Evolutionary conservation across 345 rosid genomes (phyloP).

Genomic region (Psidium friedrichsthalianum): DNA sequence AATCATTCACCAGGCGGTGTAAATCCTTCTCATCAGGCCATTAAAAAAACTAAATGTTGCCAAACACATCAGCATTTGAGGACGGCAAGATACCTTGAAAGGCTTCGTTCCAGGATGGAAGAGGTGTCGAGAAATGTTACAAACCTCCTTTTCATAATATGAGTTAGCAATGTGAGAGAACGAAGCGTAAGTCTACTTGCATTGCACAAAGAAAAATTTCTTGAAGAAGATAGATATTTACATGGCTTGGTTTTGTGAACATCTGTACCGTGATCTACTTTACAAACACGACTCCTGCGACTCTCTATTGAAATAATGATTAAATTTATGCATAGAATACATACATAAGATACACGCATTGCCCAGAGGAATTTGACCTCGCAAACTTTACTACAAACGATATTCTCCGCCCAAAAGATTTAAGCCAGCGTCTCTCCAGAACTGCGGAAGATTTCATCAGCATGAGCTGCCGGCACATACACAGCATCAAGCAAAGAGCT

Average conservation of each 20-base stretch:
- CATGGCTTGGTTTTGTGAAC: not conserved
- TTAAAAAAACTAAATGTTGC: not conserved
- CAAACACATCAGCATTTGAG: not conserved
- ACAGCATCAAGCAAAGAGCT: constrained; percentile 59
- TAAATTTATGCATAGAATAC: not conserved
- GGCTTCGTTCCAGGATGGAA: no score
- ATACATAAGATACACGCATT: not conserved
- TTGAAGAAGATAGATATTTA: not conserved
- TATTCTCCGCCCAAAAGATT: not conserved
- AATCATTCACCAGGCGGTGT: not conserved
- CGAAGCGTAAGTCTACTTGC: not conserved
- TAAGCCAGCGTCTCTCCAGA: constrained; percentile 26
- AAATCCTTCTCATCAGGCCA: not conserved
- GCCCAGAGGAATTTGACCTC: not conserved
- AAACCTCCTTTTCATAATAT: no score
- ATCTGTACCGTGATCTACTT: not conserved
- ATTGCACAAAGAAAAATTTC: not conserved
- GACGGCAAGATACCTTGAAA: not conserved
- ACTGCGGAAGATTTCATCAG: constrained; percentile 41
- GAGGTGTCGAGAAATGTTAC: no score
- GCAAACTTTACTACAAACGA: not conserved
- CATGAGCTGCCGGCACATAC: constrained; percentile 55
- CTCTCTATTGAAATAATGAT: not conserved
- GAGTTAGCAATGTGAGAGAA: not conserved
- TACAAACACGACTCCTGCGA: not conserved